phyloP scores from a whole-genome alignment of 306 rosid species.

The Begonia peltatifolia region DNA sequence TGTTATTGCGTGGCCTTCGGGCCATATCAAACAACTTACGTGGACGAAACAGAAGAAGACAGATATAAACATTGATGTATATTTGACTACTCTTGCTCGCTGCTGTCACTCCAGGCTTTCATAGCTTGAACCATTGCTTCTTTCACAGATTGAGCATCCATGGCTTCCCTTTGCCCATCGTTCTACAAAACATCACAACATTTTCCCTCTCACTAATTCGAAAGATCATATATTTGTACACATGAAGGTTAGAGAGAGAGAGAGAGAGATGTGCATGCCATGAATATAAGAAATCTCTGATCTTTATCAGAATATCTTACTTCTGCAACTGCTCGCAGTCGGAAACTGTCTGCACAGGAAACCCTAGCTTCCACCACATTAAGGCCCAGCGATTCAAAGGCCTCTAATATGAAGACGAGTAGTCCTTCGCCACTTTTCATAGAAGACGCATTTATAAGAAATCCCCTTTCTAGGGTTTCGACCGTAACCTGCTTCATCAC shows the following conservation, averaged over 20 bases:
- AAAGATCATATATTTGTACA: background rate
- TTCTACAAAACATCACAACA: constrained; percentile 11
- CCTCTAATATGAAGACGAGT: constrained; percentile 77
- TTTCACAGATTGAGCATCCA: constrained; percentile 32
- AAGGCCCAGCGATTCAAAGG: constrained; percentile 77
- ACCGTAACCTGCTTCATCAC: constrained; percentile 57
- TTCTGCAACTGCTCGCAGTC: constrained; percentile 77
- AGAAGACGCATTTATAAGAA: constrained; percentile 56
- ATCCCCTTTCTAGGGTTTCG: constrained; percentile 77
- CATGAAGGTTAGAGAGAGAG: background rate
- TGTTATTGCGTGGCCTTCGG: too few species aligned
- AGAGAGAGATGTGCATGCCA: constrained; percentile 1
- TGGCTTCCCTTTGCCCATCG: constrained; percentile 30
- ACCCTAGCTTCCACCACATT: constrained; percentile 93
- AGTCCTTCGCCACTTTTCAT: constrained; percentile 59
- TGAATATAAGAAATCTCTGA: background rate
- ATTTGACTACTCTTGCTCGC: constrained; percentile 18
- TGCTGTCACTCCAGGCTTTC: constrained; percentile 33
- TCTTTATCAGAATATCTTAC: constrained; percentile 25
- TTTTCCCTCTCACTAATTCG: background rate
- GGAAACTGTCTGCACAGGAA: constrained; percentile 78
- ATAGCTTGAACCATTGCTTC: constrained; percentile 34
- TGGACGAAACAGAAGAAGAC: too few species aligned
- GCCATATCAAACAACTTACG: too few species aligned
- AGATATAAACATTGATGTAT: background rate